Conservation (phyloP, 1,139 yeast genomes). For the Suhomyces chickasaworum region DNA sequence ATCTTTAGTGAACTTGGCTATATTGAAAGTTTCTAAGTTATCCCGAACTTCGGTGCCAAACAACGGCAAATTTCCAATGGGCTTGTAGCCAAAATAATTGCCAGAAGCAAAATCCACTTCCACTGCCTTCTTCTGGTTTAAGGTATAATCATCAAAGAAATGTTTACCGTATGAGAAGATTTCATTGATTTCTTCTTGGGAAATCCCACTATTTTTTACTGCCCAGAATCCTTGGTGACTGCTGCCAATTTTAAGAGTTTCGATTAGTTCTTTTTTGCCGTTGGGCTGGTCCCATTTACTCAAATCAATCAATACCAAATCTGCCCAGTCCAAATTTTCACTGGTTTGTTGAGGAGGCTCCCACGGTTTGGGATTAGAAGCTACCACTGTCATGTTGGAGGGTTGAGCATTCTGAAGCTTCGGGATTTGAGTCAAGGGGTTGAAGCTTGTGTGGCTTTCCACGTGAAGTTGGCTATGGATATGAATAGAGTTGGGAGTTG, state of each 20-base stretch:
- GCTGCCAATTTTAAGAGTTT: constrained; percentile 29
- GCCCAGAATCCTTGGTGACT: constrained; percentile 38
- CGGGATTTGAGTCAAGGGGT: background rate
- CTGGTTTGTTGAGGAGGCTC: constrained; percentile 28
- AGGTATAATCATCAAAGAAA: constrained; percentile 29
- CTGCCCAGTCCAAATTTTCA: constrained; percentile 36
- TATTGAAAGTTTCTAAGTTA: constrained; percentile 34
- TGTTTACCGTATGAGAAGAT: constrained; percentile 32
- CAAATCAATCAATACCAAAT: constrained; percentile 30
- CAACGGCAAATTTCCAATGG: constrained; percentile 27
- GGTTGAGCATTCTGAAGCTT: background rate
- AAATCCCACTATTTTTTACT: constrained; percentile 28
- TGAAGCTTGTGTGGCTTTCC: background rate
- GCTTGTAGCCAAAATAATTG: constrained; percentile 37
- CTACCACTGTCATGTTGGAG: background rate
- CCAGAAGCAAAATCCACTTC: constrained; percentile 32
- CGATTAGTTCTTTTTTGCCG: constrained; percentile 30
- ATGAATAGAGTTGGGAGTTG: background rate
- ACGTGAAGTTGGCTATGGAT: background rate
- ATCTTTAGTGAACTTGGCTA: constrained; percentile 36
- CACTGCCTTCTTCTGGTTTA: constrained; percentile 29
- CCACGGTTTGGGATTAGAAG: constrained; percentile 22
- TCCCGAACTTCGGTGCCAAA: constrained; percentile 33
- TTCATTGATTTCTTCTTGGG: constrained; percentile 28
- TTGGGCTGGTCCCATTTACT: constrained; percentile 30